Base-by-base conservation (phyloP, 805 yeast species). In the Cyberlindnera mississippiensis region DNA sequence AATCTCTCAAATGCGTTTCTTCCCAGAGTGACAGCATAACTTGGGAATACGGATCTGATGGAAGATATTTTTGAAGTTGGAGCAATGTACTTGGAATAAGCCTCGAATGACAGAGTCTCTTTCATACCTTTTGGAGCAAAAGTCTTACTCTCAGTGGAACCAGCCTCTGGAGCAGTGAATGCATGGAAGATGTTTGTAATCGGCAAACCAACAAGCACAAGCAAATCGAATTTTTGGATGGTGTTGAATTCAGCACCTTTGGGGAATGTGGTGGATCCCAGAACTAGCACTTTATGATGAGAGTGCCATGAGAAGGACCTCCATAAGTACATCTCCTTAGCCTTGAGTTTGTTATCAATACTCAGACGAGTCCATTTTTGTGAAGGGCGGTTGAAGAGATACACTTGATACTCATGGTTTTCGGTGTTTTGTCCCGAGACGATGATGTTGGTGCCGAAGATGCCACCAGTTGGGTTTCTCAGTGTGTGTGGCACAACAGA, bases 21-120 rank as follows among this genome's bases (percentile, higher is more conserved):
- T 3, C 93, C 93, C 33, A 85, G 63, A 0, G 90, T 84, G 45
- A 85, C 80, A 0, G 93, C 89, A 41, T 82, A 78, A 1, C 87
- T 80, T 3, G 90, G 87, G 51, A 85, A 81, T 0, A 82, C 83
- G 1, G 89, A 78, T 35, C 80, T 65, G 30, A 82, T 75, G 2
- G 85, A 78, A 19, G 85, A 76, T 50, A 81, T 72, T 44, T 78
- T 81, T 7, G 77, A 67, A 22, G 80, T 78, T 1, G 91, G 91
- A 0, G 90, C 86, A 20, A 82, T 78, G 58, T 84, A 84, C 50
- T 80, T 79, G 14, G 86, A 82, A 53, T 85, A 85, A 26, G 78
- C 86, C 39, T 76, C 83, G 56, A 84, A 85, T 35, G 59, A 53
- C 2, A 53, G 45, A 10, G 35, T 48, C 31, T 52, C 46, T 34